These are phyloP conservation scores for Leptosphaerulina australis DNA, from an alignment of 2,329 filamentous ascomycete species.

Conservation along the genomic window DNA sequence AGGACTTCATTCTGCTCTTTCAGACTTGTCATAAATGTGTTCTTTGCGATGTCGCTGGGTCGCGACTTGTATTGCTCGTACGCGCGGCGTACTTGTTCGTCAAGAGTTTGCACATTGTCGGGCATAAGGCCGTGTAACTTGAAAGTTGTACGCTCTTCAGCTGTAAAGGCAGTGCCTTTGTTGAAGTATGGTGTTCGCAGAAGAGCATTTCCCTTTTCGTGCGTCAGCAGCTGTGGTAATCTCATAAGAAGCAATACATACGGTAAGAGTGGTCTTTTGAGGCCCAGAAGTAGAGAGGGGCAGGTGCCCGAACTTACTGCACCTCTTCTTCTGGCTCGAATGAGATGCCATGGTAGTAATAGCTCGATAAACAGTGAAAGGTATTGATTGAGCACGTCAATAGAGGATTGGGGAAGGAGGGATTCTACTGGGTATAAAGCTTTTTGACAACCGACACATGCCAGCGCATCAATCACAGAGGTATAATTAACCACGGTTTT, in stretches of 20 bases:
- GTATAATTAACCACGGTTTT: neutral
- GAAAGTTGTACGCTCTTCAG: constrained; percentile 71
- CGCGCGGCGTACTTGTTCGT: constrained; percentile 76
- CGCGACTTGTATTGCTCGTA: constrained; percentile 77
- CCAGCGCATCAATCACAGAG: neutral
- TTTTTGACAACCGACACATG: neutral
- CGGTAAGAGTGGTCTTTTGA: constrained; percentile 49
- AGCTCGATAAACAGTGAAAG: neutral
- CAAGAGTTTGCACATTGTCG: constrained; percentile 71
- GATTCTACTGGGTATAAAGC: neutral
- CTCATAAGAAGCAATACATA: constrained; percentile 16
- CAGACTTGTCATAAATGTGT: constrained; percentile 84
- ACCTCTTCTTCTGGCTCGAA: constrained; percentile 36
- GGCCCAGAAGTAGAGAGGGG: constrained; percentile 52
- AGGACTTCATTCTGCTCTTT: constrained; percentile 85
- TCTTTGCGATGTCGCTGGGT: constrained; percentile 74
- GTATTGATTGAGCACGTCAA: neutral
- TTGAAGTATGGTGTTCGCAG: constrained; percentile 74
- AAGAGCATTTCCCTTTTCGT: constrained; percentile 53
- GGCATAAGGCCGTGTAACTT: constrained; percentile 76
- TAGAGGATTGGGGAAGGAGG: neutral
- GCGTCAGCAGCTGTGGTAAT: neutral
- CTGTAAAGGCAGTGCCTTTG: constrained; percentile 79
- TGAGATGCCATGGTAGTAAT: constrained; percentile 20
- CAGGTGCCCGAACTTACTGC: constrained; percentile 46